Conservation (phyloP, 352 stramenopile species). For the Globisporangium mamillatum region DNA sequence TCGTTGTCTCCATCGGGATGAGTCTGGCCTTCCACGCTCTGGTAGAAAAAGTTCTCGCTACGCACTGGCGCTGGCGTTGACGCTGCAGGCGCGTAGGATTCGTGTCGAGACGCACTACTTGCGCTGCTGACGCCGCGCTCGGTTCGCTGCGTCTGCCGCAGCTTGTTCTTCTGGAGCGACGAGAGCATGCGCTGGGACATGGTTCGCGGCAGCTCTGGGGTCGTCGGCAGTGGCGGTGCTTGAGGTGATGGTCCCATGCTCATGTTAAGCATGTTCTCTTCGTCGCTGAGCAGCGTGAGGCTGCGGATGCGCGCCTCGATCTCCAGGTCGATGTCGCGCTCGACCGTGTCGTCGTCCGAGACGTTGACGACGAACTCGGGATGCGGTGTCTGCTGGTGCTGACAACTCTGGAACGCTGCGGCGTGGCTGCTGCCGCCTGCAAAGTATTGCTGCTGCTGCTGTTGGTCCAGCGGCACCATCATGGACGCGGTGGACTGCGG, state of each 20-base stretch:
- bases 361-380: conserved; percentile 46
- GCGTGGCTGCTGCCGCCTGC: neutral
- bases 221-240: conserved; percentile 1
- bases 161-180: conserved; percentile 40
- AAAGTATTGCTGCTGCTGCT: conserved; percentile 10
- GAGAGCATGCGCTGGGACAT: conserved; percentile 67
- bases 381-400: conserved; percentile 12
- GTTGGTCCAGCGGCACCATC: conserved; percentile 16
- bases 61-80: neutral
- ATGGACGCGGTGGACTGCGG: neutral
- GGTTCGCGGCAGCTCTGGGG: conserved; percentile 23
- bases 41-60: conserved; percentile 17
- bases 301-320: conserved; percentile 57
- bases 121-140: neutral
- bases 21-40: neutral
- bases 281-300: conserved; percentile 23
- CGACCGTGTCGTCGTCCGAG: conserved; percentile 58
- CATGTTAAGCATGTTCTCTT: conserved; percentile 13
- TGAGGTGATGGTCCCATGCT: conserved; percentile 3
- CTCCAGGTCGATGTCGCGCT: conserved; percentile 71
- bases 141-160: conserved; percentile 19
- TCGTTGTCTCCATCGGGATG: conserved; percentile 7
- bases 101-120: conserved; percentile 1
- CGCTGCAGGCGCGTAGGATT: neutral
- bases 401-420: conserved; percentile 1